Evolutionary conservation across 2,329 filamentous ascomycete species (phyloP).

Genomic region (Immersiporthe knoxdaviesiana): DNA sequence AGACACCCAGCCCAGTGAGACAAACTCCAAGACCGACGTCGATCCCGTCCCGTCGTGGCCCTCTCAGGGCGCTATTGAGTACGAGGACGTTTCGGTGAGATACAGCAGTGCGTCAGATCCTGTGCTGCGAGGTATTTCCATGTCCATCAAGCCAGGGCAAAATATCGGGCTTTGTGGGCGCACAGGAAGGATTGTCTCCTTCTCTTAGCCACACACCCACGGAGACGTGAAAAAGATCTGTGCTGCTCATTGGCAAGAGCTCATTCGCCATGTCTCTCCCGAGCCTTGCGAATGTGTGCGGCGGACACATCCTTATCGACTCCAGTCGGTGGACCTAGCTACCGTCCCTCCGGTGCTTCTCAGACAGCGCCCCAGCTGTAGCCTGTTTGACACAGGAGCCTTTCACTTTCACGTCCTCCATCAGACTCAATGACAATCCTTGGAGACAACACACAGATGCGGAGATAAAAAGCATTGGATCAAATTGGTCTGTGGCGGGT

Average conservation of each 20-base stretch:
- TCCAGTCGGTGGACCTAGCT: neutral
- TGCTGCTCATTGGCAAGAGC: neutral
- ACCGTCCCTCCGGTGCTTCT: neutral
- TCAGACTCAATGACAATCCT: neutral
- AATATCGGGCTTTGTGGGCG: neutral
- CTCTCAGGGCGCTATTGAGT: neutral
- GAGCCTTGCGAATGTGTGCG: neutral
- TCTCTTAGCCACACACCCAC: neutral
- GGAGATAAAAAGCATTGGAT: neutral
- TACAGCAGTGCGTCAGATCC: neutral
- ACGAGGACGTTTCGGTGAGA: neutral
- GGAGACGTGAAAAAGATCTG: neutral
- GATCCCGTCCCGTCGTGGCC: neutral
- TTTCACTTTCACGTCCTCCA: neutral
- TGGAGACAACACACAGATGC: neutral
- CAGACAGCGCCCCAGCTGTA: neutral
- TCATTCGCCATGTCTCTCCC: neutral
- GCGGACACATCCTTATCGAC: neutral
- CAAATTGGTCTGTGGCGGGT: neutral
- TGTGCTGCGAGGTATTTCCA: neutral
- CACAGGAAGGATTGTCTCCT: neutral
- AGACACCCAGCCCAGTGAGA: neutral
- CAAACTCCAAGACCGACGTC: neutral
- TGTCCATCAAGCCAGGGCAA: neutral
- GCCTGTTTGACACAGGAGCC: neutral